Evolutionary conservation across 345 rosid genomes (phyloP).

Genomic region (Arabidopsis suecica): DNA sequence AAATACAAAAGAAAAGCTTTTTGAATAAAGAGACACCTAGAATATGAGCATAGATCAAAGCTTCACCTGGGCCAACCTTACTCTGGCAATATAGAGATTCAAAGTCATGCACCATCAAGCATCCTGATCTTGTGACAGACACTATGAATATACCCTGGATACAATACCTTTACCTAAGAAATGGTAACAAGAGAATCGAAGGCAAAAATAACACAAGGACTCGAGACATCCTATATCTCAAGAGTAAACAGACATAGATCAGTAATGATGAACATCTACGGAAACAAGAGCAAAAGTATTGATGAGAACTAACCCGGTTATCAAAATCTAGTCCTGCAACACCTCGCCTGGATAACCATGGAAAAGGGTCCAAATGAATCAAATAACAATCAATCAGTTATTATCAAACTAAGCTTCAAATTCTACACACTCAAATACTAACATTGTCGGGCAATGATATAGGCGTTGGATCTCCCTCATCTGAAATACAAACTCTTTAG

Average conservation of each 20-base stretch:
- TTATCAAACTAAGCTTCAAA: neutral
- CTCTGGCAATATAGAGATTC: conserved; percentile 74
- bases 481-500: conserved; percentile 45
- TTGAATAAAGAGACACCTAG: neutral
- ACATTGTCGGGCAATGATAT: conserved; percentile 8
- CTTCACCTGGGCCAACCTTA: conserved; percentile 41
- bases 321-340: conserved; percentile 80
- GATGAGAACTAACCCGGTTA: conserved; percentile 58
- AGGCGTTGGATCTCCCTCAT: neutral
- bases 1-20: neutral
- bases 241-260: neutral
- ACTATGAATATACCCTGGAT: conserved; percentile 84
- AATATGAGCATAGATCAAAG: neutral
- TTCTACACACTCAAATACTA: conserved; percentile 12
- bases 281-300: conserved; percentile 11
- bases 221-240: neutral
- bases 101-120: conserved; percentile 89
- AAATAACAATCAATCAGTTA: neutral
- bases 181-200: conserved; percentile 12
- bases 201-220: neutral
- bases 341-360: conserved; percentile 56
- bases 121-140: conserved; percentile 79
- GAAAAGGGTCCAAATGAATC: neutral
- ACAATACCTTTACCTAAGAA: conserved; percentile 3
- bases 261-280: neutral